These are phyloP conservation scores for Harringtonia lauricola DNA, from an alignment of 2,329 filamentous ascomycete genomes.

Conservation along the genomic window DNA sequence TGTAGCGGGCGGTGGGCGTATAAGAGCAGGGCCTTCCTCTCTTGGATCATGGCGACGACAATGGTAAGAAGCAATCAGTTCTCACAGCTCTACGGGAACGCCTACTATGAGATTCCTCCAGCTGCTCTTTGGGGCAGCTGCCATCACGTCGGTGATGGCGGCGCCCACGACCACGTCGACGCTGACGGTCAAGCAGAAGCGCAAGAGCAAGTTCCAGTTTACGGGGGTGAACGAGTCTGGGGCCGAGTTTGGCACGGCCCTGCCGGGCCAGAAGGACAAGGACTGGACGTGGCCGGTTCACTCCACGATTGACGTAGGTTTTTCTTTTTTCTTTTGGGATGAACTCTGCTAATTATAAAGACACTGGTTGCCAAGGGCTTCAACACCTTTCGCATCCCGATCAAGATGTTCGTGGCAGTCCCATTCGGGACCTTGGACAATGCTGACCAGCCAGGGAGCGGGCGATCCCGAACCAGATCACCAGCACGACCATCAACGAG, in stretches of 20 bases:
- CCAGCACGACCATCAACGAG: constrained; percentile 22
- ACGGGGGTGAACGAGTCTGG: constrained; percentile 36
- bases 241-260: constrained; percentile 47
- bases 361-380: constrained; percentile 39
- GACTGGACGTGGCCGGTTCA: constrained; percentile 51
- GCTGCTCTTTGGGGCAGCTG: no score
- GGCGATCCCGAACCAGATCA: constrained; percentile 35
- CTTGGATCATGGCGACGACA: no score
- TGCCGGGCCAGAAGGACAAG: constrained; percentile 43
- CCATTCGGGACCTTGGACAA: not conserved
- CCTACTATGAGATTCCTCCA: no score
- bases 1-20: no score
- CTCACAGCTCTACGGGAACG: no score
- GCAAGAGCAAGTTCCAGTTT: constrained; percentile 23
- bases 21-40: no score
- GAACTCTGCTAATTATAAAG: constrained; percentile 10
- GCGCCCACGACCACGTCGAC: no score
- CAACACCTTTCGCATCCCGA: constrained; percentile 45
- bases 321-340: no score
- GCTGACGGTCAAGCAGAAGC: constrained; percentile 18
- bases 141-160: no score
- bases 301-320: constrained; percentile 25
- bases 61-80: no score
- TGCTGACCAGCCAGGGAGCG: constrained; percentile 38
- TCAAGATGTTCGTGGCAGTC: constrained; percentile 34